A percentile compares a stretch with the other conserved stretches of the same genome.
phyloP scores from a whole-genome alignment of 2,329 filamentous ascomycete genomes.

The Corynespora cassiicola region DNA sequence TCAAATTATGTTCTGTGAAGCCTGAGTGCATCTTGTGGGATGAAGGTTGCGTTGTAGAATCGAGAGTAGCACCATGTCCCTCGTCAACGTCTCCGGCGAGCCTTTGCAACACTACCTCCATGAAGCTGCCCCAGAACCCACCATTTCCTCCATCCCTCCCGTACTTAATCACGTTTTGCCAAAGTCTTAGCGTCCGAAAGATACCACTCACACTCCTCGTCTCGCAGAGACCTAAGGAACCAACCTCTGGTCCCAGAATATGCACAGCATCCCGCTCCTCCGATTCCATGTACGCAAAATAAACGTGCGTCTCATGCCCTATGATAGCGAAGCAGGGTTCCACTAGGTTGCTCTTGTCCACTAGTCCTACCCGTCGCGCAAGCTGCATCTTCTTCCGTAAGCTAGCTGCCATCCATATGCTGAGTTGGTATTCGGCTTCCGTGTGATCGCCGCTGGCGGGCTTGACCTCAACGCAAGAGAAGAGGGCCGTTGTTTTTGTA shows the following conservation, averaged over 20 bases:
- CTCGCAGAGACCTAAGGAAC: slow-evolving; percentile 14
- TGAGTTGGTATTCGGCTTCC: slow-evolving; percentile 26
- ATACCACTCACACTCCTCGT: slow-evolving; percentile 17
- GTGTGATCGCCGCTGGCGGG: slow-evolving; percentile 17
- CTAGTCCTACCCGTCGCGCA: slow-evolving; percentile 15
- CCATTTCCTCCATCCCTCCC: slow-evolving; percentile 13
- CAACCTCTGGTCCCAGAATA: slow-evolving; percentile 16
- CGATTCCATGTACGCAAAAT: slow-evolving; percentile 18
- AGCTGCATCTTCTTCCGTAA: slow-evolving; percentile 26
- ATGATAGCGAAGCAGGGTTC: slow-evolving; percentile 20
- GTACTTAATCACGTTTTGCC: slow-evolving; percentile 19
- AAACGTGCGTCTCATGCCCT: slow-evolving; percentile 18
- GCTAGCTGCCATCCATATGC: slow-evolving; percentile 26
- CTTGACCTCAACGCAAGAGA: slow-evolving; percentile 24
- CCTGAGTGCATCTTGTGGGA: slow-evolving; percentile 1
- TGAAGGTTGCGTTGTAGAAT: slow-evolving; percentile 4
- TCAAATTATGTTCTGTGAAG: slow-evolving; percentile 7
- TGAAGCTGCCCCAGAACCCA: slow-evolving; percentile 21
- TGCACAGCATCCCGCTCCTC: slow-evolving; percentile 16
- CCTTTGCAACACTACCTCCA: slow-evolving; percentile 16
- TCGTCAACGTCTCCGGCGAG: slow-evolving; percentile 16
- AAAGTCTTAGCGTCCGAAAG: slow-evolving; percentile 19
- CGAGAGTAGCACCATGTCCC: slow-evolving; percentile 9
- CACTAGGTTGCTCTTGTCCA: slow-evolving; percentile 18
- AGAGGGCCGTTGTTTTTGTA: slow-evolving; percentile 23